Conservation (phyloP, 345 rosid species). For the Garcia nutans region DNA sequence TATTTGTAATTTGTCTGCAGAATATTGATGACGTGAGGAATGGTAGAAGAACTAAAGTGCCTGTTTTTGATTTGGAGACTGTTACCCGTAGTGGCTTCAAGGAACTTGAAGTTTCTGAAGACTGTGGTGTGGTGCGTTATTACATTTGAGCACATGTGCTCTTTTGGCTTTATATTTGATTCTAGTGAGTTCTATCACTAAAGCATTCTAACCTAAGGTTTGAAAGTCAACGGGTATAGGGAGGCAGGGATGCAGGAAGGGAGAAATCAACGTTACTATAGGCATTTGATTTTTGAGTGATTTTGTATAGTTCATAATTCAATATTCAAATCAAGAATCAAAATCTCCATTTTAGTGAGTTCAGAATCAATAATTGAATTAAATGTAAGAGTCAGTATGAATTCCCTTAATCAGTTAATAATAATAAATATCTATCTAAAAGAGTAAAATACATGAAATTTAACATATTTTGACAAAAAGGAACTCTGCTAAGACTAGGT, state of each 20-base stretch:
- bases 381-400: too few species aligned
- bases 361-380: too few species aligned
- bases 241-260: background rate
- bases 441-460: too few species aligned
- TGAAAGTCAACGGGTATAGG: background rate
- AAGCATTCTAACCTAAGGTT: conserved; percentile 7
- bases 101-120: conserved; percentile 93
- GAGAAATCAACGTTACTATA: too few species aligned
- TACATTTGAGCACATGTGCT: conserved; percentile 11
- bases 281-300: too few species aligned
- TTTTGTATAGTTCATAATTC: too few species aligned
- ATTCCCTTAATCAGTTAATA: too few species aligned
- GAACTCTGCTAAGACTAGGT: too few species aligned
- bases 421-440: too few species aligned
- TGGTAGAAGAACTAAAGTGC: conserved; percentile 73
- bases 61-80: conserved; percentile 83
- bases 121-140: conserved; percentile 86
- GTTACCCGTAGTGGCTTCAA: conserved; percentile 84
- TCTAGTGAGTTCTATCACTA: background rate
- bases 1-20: conserved; percentile 45
- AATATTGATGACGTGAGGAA: conserved; percentile 69
- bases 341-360: too few species aligned
- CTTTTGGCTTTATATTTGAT: background rate
- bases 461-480: too few species aligned
- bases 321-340: too few species aligned